These are phyloP conservation scores for Kwoniella sp. DNA, from an alignment of 768 basidiomycete species.

Conservation along the genomic window DNA sequence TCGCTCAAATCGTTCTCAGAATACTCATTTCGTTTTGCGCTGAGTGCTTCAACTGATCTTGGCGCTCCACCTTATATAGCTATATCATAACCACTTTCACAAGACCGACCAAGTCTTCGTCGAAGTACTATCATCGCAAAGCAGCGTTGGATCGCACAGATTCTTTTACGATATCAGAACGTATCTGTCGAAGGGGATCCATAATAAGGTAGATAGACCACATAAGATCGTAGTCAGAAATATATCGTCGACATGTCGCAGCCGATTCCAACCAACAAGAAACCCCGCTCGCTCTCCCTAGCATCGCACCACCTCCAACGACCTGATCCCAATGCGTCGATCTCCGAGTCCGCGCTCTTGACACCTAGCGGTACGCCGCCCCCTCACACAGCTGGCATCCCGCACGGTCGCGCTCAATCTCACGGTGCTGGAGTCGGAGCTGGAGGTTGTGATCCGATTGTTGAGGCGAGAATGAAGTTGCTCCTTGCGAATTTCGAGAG, in stretches of 20 bases:
- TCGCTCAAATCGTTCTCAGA: neutral
- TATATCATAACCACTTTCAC: too few relatives aligned
- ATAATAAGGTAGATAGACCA: too few relatives aligned
- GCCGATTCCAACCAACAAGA: conserved; percentile 20
- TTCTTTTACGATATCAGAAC: too few relatives aligned
- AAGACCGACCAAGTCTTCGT: too few relatives aligned
- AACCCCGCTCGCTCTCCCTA: conserved; percentile 16
- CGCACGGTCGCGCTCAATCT: neutral
- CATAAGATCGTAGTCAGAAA: too few relatives aligned
- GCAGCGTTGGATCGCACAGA: too few relatives aligned
- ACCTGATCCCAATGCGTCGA: neutral
- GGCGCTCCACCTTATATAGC: neutral
- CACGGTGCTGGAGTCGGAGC: neutral
- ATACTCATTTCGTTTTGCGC: conserved; percentile 3
- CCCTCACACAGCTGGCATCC: conserved; percentile 9
- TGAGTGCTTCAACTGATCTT: neutral
- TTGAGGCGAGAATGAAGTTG: conserved; percentile 19
- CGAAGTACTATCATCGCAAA: too few relatives aligned
- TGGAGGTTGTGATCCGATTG: neutral
- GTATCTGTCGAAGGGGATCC: too few relatives aligned
- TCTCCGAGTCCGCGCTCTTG: conserved; percentile 6
- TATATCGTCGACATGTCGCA: too few relatives aligned
- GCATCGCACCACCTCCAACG: neutral
- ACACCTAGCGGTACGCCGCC: conserved; percentile 21
- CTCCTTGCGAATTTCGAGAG: conserved; percentile 21